phyloP scores from a whole-genome alignment of 2,329 filamentous ascomycete genomes.

The Arthrobotrys entomopaga region DNA sequence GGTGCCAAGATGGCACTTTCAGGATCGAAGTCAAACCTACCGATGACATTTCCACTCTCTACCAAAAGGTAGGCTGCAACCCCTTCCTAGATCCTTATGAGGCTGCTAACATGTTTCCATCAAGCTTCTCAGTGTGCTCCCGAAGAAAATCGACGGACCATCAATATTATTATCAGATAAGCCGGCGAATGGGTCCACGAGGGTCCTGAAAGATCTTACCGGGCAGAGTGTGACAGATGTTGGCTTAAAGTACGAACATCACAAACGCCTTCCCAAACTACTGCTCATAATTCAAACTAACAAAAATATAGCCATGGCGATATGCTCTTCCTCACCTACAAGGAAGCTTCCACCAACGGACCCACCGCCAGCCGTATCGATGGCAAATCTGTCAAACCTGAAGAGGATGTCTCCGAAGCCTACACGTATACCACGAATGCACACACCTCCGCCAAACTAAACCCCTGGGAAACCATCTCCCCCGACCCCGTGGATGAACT shows the following conservation, averaged over 20 bases:
- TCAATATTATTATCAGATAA: constrained; percentile 72
- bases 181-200: constrained; percentile 70
- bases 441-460: constrained; percentile 70
- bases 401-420: constrained; percentile 74
- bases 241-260: constrained; percentile 67
- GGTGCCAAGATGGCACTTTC: constrained; percentile 92
- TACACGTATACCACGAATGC: constrained; percentile 66
- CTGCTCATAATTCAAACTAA: constrained; percentile 54
- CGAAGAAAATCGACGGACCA: constrained; percentile 70
- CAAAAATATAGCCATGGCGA: constrained; percentile 78
- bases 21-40: constrained; percentile 80
- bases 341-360: constrained; percentile 64
- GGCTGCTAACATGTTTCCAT: constrained; percentile 35
- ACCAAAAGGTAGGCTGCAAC: constrained; percentile 54
- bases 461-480: constrained; percentile 90
- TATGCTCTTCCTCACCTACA: constrained; percentile 85
- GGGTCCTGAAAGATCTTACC: constrained; percentile 70
- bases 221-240: constrained; percentile 70
- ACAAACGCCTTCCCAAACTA: not conserved
- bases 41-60: constrained; percentile 63
- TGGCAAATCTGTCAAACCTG: constrained; percentile 76
- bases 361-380: constrained; percentile 68
- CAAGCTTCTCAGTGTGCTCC: constrained; percentile 69
- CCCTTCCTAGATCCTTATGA: not conserved
- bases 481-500: constrained; percentile 88